Percentiles rank a stretch among this genome's conserved stretches.
Conservation (phyloP, 1,139 yeast genomes). For the Chernovozyma aurita region DNA sequence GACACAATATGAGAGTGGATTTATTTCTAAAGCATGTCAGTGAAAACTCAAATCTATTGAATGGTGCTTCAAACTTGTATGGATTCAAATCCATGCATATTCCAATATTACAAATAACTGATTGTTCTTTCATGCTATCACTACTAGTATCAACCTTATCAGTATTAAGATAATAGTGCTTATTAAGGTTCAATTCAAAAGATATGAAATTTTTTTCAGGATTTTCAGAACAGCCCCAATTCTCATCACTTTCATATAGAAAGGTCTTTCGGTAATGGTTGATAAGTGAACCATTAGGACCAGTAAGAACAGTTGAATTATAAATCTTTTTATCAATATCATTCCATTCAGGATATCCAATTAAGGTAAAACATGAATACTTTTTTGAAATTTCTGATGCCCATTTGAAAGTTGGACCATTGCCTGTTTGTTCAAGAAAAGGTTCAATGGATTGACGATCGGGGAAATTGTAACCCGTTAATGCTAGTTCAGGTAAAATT, state of each 20-base stretch:
- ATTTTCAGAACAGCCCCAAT: slow-evolving; percentile 77
- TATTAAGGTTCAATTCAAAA: slow-evolving; percentile 34
- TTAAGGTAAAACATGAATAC: slow-evolving; percentile 61
- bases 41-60: slow-evolving; percentile 69
- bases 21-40: slow-evolving; percentile 43
- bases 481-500: slow-evolving; percentile 77
- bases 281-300: slow-evolving; percentile 53
- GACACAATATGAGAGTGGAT: slow-evolving; percentile 60
- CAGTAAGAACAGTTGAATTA: slow-evolving; percentile 69
- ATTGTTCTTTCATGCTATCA: background rate
- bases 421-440: slow-evolving; percentile 43
- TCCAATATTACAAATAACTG: slow-evolving; percentile 55
- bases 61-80: slow-evolving; percentile 76
- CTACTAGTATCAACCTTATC: background rate
- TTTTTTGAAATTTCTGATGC: slow-evolving; percentile 51
- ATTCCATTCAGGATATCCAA: slow-evolving; percentile 74
- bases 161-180: slow-evolving; percentile 17
- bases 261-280: slow-evolving; percentile 76
- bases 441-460: slow-evolving; percentile 53
- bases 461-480: slow-evolving; percentile 78
- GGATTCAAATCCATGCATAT: slow-evolving; percentile 97
- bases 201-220: slow-evolving; percentile 47
- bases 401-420: slow-evolving; percentile 49
- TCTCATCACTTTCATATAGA: slow-evolving; percentile 73
- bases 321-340: slow-evolving; percentile 35